Evolutionary conservation across 495 filamentous ascomycete species (phyloP).

Genomic region (Penicillium bialowiezense): DNA sequence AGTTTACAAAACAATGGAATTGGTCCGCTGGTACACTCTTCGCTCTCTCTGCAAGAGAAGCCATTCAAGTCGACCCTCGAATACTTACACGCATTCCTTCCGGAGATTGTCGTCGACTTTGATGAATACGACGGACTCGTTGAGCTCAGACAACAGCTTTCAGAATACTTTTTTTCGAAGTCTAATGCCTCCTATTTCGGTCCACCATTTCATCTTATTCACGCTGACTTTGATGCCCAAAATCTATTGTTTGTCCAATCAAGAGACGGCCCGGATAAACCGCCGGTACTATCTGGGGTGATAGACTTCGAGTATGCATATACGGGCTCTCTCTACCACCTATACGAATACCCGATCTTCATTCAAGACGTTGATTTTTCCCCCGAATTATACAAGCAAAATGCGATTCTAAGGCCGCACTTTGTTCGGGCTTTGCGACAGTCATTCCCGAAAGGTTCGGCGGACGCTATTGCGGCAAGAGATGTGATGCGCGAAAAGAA

Average conservation of each 20-base stretch:
- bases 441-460: neutral
- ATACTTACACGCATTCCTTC: neutral
- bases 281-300: neutral
- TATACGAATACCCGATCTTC: conserved; percentile 1
- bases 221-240: no score
- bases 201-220: no score
- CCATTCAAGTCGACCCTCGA: conserved; percentile 3
- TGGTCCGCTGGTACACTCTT: neutral
- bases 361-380: conserved; percentile 1
- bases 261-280: neutral
- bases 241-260: neutral
- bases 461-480: neutral
- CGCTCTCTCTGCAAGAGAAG: neutral
- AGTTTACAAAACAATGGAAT: neutral
- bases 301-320: conserved; percentile 3
- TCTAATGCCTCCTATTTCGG: no score
- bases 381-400: neutral
- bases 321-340: neutral
- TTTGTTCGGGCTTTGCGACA: conserved; percentile 1
- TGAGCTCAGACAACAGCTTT: no score
- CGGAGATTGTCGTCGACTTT: neutral
- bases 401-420: neutral
- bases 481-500: neutral
- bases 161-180: no score
- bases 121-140: neutral